Percentiles rank a stretch among this genome's conserved stretches.
Conservation (phyloP, 352 stramenopile species). For the Pythium scleroteichum region DNA sequence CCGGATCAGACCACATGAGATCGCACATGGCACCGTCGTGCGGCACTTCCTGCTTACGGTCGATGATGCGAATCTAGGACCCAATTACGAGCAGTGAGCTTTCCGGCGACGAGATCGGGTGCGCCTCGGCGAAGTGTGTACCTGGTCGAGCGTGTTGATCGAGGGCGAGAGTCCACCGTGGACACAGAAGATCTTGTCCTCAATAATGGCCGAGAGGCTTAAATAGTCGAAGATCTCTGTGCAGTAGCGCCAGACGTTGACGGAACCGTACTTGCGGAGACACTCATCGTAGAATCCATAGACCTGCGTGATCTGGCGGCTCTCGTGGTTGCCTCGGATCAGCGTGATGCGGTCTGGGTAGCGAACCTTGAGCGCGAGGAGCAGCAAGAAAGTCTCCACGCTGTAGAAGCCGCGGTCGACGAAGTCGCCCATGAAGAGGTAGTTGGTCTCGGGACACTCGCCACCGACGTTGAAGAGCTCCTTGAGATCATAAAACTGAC, state of each 20-base stretch:
- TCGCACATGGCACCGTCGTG: slow-evolving; percentile 99
- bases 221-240: slow-evolving; percentile 99
- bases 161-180: slow-evolving; percentile 97
- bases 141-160: slow-evolving; percentile 90
- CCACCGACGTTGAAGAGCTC: slow-evolving; percentile 98
- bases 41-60: slow-evolving; percentile 99
- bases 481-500: slow-evolving; percentile 99
- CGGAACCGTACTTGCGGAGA: slow-evolving; percentile 96
- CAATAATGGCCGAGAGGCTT: slow-evolving; percentile 97
- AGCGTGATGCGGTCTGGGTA: slow-evolving; percentile 99
- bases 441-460: slow-evolving; percentile 98
- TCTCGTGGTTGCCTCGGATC: slow-evolving; percentile 99
- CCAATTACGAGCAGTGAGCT: background rate
- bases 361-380: slow-evolving; percentile 97
- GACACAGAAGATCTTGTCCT: slow-evolving; percentile 99
- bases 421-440: slow-evolving; percentile 99
- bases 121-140: slow-evolving; percentile 5
- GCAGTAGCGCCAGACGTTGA: slow-evolving; percentile 99
- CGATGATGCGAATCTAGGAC: slow-evolving; percentile 79
- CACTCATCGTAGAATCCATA: slow-evolving; percentile 99
- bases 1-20: slow-evolving; percentile 93
- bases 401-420: slow-evolving; percentile 99
- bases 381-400: slow-evolving; percentile 98
- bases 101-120: background rate
- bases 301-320: slow-evolving; percentile 98